Conservation (phyloP, 257 asterid species). For the Scutellaria barbata region DNA sequence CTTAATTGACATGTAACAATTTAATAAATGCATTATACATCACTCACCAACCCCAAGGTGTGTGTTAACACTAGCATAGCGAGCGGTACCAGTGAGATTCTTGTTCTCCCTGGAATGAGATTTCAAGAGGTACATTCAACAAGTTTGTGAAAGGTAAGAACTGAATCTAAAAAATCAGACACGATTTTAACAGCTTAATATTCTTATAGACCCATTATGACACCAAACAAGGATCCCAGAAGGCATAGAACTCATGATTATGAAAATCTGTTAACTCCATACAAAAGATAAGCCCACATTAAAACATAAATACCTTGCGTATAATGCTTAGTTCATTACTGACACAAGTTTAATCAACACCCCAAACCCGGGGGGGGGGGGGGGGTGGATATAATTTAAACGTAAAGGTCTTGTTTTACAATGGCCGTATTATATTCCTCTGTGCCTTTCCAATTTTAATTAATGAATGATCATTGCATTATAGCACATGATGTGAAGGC, state of each 20-base stretch:
- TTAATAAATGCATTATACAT: conserved; percentile 24
- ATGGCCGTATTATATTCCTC: conserved; percentile 10
- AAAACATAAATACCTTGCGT: conserved; percentile 13
- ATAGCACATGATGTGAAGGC: conserved; percentile 11
- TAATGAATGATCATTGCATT: conserved; percentile 20
- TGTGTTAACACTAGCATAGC: conserved; percentile 95
- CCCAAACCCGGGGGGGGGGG: not conserved
- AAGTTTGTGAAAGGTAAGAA: conserved; percentile 15
- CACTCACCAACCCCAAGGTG: conserved; percentile 95
- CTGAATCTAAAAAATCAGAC: not conserved
- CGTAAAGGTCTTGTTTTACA: conserved; percentile 11
- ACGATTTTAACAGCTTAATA: not conserved
- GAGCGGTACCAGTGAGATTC: conserved; percentile 96
- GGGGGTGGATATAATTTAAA: not conserved
- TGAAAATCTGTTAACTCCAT: not conserved
- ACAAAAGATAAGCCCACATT: not conserved
- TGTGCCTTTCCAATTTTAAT: not conserved
- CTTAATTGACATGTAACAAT: conserved; percentile 8
- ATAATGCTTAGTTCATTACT: conserved; percentile 19
- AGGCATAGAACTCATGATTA: conserved; percentile 6
- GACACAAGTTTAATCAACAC: conserved; percentile 12
- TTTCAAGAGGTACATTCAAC: conserved; percentile 28
- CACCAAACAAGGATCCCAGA: not conserved
- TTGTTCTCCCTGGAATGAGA: conserved; percentile 80
- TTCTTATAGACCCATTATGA: not conserved